Evolutionary conservation across 805 yeast genomes (phyloP).

Genomic region (Metschnikowia vanudenii): DNA sequence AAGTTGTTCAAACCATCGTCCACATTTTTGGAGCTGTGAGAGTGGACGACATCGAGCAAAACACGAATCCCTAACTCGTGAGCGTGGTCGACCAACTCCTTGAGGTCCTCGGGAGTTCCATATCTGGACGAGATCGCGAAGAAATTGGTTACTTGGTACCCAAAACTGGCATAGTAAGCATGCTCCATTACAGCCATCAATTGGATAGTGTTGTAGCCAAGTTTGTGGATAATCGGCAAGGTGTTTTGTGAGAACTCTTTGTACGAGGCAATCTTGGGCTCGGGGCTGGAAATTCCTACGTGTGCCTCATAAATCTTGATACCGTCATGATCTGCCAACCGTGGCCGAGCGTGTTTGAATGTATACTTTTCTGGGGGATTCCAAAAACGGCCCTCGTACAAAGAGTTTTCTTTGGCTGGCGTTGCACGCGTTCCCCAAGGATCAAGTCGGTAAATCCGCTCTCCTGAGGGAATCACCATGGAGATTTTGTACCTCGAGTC

Average conservation of each 20-base stretch:
- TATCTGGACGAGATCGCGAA: constrained; percentile 87
- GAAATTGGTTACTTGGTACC: constrained; percentile 93
- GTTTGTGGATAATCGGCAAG: constrained; percentile 77
- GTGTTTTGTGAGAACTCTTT: constrained; percentile 77
- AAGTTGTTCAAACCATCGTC: constrained; percentile 90
- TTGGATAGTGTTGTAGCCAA: constrained; percentile 92
- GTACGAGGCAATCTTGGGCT: constrained; percentile 80
- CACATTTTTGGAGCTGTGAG: constrained; percentile 93
- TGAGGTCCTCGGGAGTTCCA: constrained; percentile 94
- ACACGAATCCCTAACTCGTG: constrained; percentile 86
- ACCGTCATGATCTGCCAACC: constrained; percentile 37
- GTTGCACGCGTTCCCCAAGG: constrained; percentile 89
- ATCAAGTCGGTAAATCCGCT: constrained; percentile 74
- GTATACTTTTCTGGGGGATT: constrained; percentile 59
- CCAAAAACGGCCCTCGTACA: constrained; percentile 92
- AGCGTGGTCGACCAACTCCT: constrained; percentile 86
- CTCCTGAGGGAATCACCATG: constrained; percentile 64
- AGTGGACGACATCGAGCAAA: constrained; percentile 87
- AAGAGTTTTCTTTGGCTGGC: constrained; percentile 51
- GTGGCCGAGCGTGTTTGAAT: constrained; percentile 68
- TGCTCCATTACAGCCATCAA: constrained; percentile 99
- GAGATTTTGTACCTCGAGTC: constrained; percentile 74
- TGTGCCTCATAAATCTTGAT: constrained; percentile 92
- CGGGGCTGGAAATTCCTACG: constrained; percentile 90
- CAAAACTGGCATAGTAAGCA: constrained; percentile 96